Evolutionary conservation across 768 basidiomycete genomes (phyloP).

Genomic region (Mycena indigotica): DNA sequence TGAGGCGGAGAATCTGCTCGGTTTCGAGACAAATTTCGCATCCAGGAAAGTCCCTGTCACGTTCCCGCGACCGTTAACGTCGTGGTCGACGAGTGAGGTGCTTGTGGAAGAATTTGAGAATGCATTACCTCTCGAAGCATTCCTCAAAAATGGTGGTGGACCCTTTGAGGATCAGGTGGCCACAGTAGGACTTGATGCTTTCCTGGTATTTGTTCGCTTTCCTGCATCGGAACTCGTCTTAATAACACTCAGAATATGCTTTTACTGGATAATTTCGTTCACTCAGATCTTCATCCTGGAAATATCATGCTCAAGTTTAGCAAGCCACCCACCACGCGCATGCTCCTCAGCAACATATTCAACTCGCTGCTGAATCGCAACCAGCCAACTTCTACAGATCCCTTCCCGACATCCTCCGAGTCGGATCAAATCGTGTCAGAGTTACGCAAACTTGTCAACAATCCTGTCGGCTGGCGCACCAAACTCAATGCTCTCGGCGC

Average conservation of each 20-base stretch:
- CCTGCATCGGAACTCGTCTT: constrained; percentile 8
- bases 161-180: constrained; percentile 89
- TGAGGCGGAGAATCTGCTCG: constrained; percentile 84
- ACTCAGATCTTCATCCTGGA: constrained; percentile 87
- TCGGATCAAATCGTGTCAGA: constrained; percentile 67
- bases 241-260: constrained; percentile 93
- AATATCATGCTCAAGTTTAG: constrained; percentile 99
- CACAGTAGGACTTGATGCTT: constrained; percentile 91
- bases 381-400: constrained; percentile 18
- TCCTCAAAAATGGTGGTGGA: constrained; percentile 88
- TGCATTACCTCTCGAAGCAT: constrained; percentile 85
- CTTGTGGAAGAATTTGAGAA: constrained; percentile 93
- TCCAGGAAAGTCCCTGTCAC: constrained; percentile 78
- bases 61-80: constrained; percentile 85
- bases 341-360: constrained; percentile 64
- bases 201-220: constrained; percentile 64
- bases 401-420: constrained; percentile 46
- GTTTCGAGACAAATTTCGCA: constrained; percentile 86
- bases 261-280: constrained; percentile 95
- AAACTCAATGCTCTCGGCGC: constrained; percentile 63
- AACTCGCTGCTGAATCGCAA: constrained; percentile 46
- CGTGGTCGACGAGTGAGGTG: constrained; percentile 80
- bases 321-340: constrained; percentile 73
- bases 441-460: constrained; percentile 62
- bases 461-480: constrained; percentile 67